Percentiles rank a stretch among this genome's conserved stretches.
These are phyloP conservation scores for Sistotremastrum niveocremeum DNA, from an alignment of 768 basidiomycete genomes.

Conservation along the genomic window DNA sequence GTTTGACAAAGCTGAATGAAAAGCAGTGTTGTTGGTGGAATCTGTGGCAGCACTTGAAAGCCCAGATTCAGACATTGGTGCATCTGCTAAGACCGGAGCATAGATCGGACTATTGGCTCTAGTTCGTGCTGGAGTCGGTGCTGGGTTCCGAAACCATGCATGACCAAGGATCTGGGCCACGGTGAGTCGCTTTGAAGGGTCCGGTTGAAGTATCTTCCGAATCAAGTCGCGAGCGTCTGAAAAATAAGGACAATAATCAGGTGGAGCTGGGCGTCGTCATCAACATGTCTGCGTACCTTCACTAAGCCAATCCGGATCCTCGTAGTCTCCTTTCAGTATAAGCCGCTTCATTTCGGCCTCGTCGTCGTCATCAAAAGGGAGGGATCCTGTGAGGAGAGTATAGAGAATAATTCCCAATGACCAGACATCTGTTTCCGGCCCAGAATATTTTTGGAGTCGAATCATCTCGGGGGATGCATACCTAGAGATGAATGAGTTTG, in stretches of 20 bases:
- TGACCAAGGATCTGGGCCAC: conserved; percentile 81
- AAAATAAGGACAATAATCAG: not conserved
- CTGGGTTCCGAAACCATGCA: conserved; percentile 59
- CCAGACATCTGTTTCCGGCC: conserved; percentile 85
- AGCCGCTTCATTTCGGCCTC: conserved; percentile 70
- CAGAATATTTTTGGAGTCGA: conserved; percentile 75
- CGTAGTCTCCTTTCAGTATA: conserved; percentile 76
- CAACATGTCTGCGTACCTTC: conserved; percentile 35
- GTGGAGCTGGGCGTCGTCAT: too few species aligned
- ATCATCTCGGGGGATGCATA: conserved; percentile 91
- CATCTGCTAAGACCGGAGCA: too few species aligned
- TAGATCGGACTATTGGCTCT: conserved; percentile 2
- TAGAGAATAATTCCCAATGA: conserved; percentile 89
- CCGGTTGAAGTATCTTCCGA: conserved; percentile 59
- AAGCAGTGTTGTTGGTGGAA: conserved; percentile 4
- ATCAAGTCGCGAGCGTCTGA: conserved; percentile 81
- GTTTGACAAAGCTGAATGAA: conserved; percentile 8
- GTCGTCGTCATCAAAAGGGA: conserved; percentile 87
- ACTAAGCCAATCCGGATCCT: conserved; percentile 88
- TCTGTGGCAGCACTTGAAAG: conserved; percentile 7
- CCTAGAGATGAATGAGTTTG: conserved; percentile 7
- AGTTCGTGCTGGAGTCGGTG: not conserved
- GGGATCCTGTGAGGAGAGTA: conserved; percentile 73
- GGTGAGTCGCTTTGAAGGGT: conserved; percentile 58
- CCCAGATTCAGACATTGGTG: too few species aligned